Percentiles rank a stretch among this genome's conserved stretches.
phyloP scores from a whole-genome alignment of 2,329 filamentous ascomycete species.

The Ustilaginoidea virens region DNA sequence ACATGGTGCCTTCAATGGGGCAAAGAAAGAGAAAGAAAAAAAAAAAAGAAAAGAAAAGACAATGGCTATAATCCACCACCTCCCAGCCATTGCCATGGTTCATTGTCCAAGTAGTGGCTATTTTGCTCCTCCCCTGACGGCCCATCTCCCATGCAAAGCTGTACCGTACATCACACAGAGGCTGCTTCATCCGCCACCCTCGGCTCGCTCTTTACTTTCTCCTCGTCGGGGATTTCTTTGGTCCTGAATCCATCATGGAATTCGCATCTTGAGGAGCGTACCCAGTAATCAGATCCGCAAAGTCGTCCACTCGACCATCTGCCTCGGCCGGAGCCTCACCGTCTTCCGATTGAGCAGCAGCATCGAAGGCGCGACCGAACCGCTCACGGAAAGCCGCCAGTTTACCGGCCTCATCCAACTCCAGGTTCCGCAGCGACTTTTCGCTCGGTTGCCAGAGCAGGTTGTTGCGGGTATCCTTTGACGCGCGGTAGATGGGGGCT shows the following conservation, averaged over 20 bases:
- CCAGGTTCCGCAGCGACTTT: slow-evolving; percentile 68
- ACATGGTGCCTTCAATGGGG: slow-evolving; percentile 5
- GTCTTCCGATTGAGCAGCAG: slow-evolving; percentile 20
- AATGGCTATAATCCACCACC: too few relatives aligned
- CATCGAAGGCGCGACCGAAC: slow-evolving; percentile 77
- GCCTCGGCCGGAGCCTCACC: slow-evolving; percentile 15
- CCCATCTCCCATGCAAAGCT: too few relatives aligned
- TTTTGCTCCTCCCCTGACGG: too few relatives aligned
- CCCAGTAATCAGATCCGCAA: slow-evolving; percentile 35
- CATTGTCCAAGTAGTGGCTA: too few relatives aligned
- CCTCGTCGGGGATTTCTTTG: slow-evolving; percentile 29
- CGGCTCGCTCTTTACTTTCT: slow-evolving; percentile 22
- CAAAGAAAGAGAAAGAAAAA: too few relatives aligned
- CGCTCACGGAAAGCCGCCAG: slow-evolving; percentile 71
- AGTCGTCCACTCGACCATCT: slow-evolving; percentile 12
- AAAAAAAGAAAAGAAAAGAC: too few relatives aligned
- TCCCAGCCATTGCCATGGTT: too few relatives aligned
- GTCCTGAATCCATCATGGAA: slow-evolving; percentile 19
- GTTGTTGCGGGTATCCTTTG: slow-evolving; percentile 81
- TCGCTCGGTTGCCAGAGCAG: slow-evolving; percentile 81
- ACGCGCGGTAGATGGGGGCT: slow-evolving; percentile 37
- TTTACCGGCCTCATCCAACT: slow-evolving; percentile 87
- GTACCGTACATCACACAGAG: too few relatives aligned
- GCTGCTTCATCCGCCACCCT: background rate
- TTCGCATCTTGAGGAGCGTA: slow-evolving; percentile 27